Conservation (phyloP, 2,329 filamentous ascomycete species). For the Chrysosphaeria jannelii region DNA sequence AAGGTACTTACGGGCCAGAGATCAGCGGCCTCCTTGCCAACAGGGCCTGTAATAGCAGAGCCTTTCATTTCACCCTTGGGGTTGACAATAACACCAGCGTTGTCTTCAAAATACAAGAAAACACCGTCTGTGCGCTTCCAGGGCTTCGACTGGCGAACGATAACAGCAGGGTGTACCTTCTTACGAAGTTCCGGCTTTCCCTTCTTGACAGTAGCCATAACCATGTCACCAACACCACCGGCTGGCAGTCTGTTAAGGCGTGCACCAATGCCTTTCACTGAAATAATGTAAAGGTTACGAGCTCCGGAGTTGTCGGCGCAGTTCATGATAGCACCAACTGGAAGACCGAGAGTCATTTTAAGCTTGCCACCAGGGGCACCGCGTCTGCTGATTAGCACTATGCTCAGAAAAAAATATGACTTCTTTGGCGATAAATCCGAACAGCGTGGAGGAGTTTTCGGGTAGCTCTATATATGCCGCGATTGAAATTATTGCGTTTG, state of each 20-base stretch:
- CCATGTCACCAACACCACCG: slow-evolving; percentile 97
- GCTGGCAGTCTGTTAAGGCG: slow-evolving; percentile 92
- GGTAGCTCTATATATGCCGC: neutral
- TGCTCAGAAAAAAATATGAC: neutral
- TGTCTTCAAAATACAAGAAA: slow-evolving; percentile 99
- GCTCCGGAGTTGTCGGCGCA: slow-evolving; percentile 98
- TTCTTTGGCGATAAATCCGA: neutral
- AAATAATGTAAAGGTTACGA: slow-evolving; percentile 98
- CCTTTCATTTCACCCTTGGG: slow-evolving; percentile 99
- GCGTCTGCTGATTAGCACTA: slow-evolving; percentile 18
- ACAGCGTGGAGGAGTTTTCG: neutral
- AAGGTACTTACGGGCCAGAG: slow-evolving; percentile 64
- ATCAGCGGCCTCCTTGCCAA: slow-evolving; percentile 99
- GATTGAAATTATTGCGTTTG: neutral
- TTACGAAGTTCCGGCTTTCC: slow-evolving; percentile 99
- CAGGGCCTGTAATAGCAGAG: slow-evolving; percentile 93
- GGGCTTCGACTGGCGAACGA: slow-evolving; percentile 51
- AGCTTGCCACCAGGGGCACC: slow-evolving; percentile 98
- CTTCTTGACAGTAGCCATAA: slow-evolving; percentile 99
- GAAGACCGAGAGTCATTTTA: slow-evolving; percentile 99
- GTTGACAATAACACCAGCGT: slow-evolving; percentile 99
- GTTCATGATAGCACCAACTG: slow-evolving; percentile 99
- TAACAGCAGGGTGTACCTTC: slow-evolving; percentile 99
- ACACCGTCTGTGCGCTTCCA: slow-evolving; percentile 97
- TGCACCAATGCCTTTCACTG: slow-evolving; percentile 94